Evolutionary conservation across 805 yeast species (phyloP).

Genomic region (Vanderwaltozyma yarrowii): DNA sequence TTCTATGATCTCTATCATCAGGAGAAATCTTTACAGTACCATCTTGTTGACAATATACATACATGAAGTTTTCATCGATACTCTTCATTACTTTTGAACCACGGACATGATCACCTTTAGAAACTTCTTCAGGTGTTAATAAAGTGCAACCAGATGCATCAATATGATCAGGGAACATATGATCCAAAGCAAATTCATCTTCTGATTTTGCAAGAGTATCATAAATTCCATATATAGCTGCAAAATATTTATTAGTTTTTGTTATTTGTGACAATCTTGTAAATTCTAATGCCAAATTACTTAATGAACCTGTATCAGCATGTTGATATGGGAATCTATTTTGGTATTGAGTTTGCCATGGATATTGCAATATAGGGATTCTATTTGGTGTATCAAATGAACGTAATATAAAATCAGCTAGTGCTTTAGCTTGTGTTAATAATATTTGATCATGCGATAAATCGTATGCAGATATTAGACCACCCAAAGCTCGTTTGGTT

Average conservation of each 20-base stretch:
- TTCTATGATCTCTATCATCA: slow-evolving; percentile 2
- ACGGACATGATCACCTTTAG: slow-evolving; percentile 26
- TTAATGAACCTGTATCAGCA: slow-evolving; percentile 37
- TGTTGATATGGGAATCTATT: slow-evolving; percentile 32
- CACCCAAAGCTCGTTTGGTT: slow-evolving; percentile 37
- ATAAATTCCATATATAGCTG: slow-evolving; percentile 39
- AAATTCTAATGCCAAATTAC: slow-evolving; percentile 43
- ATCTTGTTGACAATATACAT: slow-evolving; percentile 28
- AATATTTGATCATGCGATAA: slow-evolving; percentile 32
- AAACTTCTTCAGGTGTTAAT: slow-evolving; percentile 21
- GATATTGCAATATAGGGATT: slow-evolving; percentile 39
- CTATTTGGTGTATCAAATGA: slow-evolving; percentile 52
- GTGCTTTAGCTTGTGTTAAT: slow-evolving; percentile 31
- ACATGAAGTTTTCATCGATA: slow-evolving; percentile 21
- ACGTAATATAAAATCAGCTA: slow-evolving; percentile 41
- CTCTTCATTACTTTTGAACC: slow-evolving; percentile 31
- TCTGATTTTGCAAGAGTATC: slow-evolving; percentile 29
- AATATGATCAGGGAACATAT: slow-evolving; percentile 35
- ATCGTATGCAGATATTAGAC: slow-evolving; percentile 43
- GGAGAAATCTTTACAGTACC: slow-evolving; percentile 9
- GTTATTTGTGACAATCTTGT: slow-evolving; percentile 43
- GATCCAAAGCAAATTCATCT: slow-evolving; percentile 30
- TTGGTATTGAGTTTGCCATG: slow-evolving; percentile 31
- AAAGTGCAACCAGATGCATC: slow-evolving; percentile 44
- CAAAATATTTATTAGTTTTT: slow-evolving; percentile 37